Evolutionary conservation across 1,284 basidiomycete species (phyloP), one percentile per base, ranked within the genome.

Genomic region (Apiotrichum sp.): DNA sequence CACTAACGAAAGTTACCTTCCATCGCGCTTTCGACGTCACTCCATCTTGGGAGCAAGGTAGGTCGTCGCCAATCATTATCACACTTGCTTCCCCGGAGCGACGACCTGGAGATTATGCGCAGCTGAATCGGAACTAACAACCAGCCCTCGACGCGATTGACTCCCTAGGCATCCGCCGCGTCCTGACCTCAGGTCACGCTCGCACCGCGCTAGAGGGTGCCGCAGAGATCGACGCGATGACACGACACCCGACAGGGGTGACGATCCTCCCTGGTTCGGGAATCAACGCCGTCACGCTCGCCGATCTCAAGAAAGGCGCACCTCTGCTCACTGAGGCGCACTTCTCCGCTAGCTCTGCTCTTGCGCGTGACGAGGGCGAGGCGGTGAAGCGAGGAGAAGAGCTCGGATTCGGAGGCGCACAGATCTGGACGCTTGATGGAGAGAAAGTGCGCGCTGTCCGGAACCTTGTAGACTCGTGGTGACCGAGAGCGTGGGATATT

Each of bases 11-110:
- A 88, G 88, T 88, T 36, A 88, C 86, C 62, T 90, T 90, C 68
- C 88, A 90, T 67, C 79, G 88, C 53, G 88, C 88, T 14, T 86
- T 89, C 65, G 88, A 90, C 68, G 84, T 89, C 83, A 81, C 82
- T 3, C 71, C 72, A 47, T 79, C 86, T 67, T 73, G 80, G 62
- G 43, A 42, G 42, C 32, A 46, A 45, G 56, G 61, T 58, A 22
- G 35, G 56, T 63, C 7, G 35, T n/a, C n/a, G n/a, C n/a, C n/a
- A n/a, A n/a, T n/a, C n/a, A n/a, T n/a, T n/a, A n/a, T n/a, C n/a
- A n/a, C n/a, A n/a, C n/a, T n/a, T n/a, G n/a, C n/a, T n/a, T n/a
- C n/a, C 34, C 1, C 6, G 2, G 13, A 32, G 5, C 14, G 29
- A 44, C 31, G 42, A n/a, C 13, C 34, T 3, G 8, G 11, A 8